Evolutionary conservation across 352 stramenopile species (phyloP), one percentile per base, ranked within the genome.

Genomic region (Phytophthora pluvialis): DNA sequence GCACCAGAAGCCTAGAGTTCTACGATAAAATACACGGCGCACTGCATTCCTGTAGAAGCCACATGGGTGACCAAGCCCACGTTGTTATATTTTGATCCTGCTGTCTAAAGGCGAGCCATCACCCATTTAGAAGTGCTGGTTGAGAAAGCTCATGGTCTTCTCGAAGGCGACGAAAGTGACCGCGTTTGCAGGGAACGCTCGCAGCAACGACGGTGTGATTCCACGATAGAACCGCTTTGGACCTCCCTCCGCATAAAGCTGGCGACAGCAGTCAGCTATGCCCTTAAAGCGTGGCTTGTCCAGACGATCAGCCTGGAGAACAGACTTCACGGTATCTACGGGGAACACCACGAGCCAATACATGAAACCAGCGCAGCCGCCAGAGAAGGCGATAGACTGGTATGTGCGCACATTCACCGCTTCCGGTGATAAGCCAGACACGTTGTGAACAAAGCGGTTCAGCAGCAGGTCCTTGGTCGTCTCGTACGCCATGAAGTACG

Each of bases 101-200:
- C 25, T 57, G 43, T 52, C 52, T 53, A 57, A 16, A 32, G 29
- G 8, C 5, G 8, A 43, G 31, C 18, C 18, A n/a, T 16, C 36
- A 48, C 25, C 29, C n/a, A 35, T 60, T 66, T 73, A 93, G 77
- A 90, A 93, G 50, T 81, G 63, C 66, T 89, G 62, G 60, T 93
- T 84, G 32, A 93, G 63, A 50, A 83, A 87, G 56, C 83, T 91
- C 71, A 93, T 68, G 58, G 76, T 87, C 46, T 82, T 93, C 66
- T 95, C 86, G 47, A 93, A 95, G 13, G 84, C 86, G 11, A 95
- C 83, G 64, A 93, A 95, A 48, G 86, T 93, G 63, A 93, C 83
- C n/a, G 84, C 86, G 52, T 95, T 93, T 4, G 86, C 83, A 18
- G 86, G 86, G 59, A 95, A 93, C 33, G 86, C 73, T 28, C 86